Conservation (phyloP, 345 rosid genomes). For the Syzygium jambos region DNA sequence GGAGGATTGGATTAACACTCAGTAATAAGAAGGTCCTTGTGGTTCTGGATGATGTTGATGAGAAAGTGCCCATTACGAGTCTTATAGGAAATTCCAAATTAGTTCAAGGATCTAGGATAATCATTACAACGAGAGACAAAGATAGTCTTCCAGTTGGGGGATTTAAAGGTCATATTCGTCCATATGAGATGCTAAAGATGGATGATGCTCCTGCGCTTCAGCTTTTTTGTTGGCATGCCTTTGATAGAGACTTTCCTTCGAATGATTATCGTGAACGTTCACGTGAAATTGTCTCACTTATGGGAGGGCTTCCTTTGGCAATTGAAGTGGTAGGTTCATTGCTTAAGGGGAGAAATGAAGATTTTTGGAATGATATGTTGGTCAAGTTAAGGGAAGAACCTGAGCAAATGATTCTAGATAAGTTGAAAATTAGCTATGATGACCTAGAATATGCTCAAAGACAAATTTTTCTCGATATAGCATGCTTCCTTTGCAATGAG, state of each 20-base stretch:
- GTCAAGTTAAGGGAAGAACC: neutral
- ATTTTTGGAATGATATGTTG: neutral
- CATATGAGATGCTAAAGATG: neutral
- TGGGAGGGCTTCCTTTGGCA: neutral
- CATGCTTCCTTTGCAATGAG: neutral
- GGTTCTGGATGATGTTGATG: neutral
- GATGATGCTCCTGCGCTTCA: neutral
- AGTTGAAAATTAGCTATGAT: neutral
- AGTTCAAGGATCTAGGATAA: neutral
- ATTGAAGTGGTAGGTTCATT: neutral
- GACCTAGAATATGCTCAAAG: neutral
- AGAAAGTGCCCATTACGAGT: neutral
- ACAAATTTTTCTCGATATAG: slow-evolving; percentile 4
- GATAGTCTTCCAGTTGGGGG: fast-evolving
- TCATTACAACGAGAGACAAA: fast-evolving
- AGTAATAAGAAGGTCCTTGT: neutral
- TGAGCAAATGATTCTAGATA: neutral
- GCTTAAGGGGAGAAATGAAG: neutral
- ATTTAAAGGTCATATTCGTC: neutral
- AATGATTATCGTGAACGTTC: neutral
- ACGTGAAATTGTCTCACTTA: neutral
- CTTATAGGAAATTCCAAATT: neutral
- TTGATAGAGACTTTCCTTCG: neutral
- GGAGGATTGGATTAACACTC: neutral
- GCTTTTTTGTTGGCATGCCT: neutral